A percentile compares a stretch with the other conserved stretches of the same genome.
Conservation (phyloP, 768 basidiomycete species). For the Hericium erinaceus region DNA sequence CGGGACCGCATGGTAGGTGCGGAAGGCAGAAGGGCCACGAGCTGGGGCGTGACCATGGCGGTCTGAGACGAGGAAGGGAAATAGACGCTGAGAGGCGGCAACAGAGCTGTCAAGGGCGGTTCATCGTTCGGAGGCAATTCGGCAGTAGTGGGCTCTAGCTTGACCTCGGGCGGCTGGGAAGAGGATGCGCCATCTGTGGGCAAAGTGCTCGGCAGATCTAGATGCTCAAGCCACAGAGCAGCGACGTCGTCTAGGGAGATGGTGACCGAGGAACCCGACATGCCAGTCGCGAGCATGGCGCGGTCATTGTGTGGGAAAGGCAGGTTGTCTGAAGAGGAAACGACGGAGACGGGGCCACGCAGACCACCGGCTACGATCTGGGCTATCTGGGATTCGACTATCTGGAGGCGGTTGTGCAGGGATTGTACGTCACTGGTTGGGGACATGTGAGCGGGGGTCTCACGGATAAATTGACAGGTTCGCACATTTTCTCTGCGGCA, state of each 20-base stretch:
- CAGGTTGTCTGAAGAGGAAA: constrained; percentile 7
- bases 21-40: constrained; percentile 33
- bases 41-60: constrained; percentile 28
- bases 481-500: constrained; percentile 79
- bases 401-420: constrained; percentile 69
- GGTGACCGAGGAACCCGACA: constrained; percentile 38
- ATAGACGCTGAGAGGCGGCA: constrained; percentile 6
- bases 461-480: constrained; percentile 2
- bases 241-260: constrained; percentile 49
- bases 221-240: constrained; percentile 53
- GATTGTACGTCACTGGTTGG: constrained; percentile 63
- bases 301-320: constrained; percentile 26
- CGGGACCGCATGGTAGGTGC: constrained; percentile 27
- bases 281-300: constrained; percentile 29
- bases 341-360: constrained; percentile 4
- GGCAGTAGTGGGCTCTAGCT: constrained; percentile 8
- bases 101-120: constrained; percentile 14
- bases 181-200: constrained; percentile 12
- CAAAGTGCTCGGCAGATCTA: constrained; percentile 23
- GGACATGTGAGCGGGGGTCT: neutral
- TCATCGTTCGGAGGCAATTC: constrained; percentile 10
- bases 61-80: constrained; percentile 13
- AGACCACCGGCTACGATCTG: constrained; percentile 25
- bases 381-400: constrained; percentile 54
- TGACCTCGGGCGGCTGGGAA: constrained; percentile 8